These are phyloP conservation scores for Podospora appendiculata DNA, from an alignment of 495 filamentous ascomycete species.

Conservation along the genomic window DNA sequence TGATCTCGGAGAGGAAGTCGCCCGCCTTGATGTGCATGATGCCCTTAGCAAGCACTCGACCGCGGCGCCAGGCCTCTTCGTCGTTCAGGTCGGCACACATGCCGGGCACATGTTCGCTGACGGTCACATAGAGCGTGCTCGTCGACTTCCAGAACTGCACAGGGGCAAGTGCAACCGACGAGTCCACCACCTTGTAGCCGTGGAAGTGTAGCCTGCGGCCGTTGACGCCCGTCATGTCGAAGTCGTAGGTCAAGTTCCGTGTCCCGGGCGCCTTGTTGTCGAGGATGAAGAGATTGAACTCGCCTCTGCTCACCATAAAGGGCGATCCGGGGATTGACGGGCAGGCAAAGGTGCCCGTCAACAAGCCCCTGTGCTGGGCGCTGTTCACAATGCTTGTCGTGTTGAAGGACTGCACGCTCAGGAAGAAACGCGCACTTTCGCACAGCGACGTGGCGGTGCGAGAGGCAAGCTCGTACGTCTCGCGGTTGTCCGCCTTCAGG, in stretches of 20 bases:
- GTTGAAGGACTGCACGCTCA: conserved; percentile 51
- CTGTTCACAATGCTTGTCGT: conserved; percentile 32
- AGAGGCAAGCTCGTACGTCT: conserved; percentile 48
- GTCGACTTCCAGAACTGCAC: conserved; percentile 53
- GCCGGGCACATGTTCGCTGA: conserved; percentile 28
- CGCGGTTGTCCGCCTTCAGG: conserved; percentile 34
- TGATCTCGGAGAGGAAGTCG: conserved; percentile 52
- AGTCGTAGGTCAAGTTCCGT: conserved; percentile 52
- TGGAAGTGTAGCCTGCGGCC: conserved; percentile 47
- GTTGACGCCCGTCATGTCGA: conserved; percentile 48
- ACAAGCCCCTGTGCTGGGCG: conserved; percentile 43
- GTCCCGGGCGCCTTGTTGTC: conserved; percentile 48
- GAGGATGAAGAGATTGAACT: conserved; percentile 50
- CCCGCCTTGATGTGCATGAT: conserved; percentile 48
- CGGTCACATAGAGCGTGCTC: conserved; percentile 53
- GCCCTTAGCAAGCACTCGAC: conserved; percentile 46
- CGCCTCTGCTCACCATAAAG: conserved; percentile 52
- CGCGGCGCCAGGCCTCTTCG: conserved; percentile 28
- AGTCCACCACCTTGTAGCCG: conserved; percentile 57
- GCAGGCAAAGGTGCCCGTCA: conserved; percentile 58
- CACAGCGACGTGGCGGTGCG: conserved; percentile 43
- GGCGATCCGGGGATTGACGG: conserved; percentile 47
- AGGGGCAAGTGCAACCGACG: conserved; percentile 46
- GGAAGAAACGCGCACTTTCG: conserved; percentile 52
- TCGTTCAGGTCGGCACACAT: conserved; percentile 25